Conservation (phyloP, 805 yeast species). For the Blastobotrys attinorum region DNA sequence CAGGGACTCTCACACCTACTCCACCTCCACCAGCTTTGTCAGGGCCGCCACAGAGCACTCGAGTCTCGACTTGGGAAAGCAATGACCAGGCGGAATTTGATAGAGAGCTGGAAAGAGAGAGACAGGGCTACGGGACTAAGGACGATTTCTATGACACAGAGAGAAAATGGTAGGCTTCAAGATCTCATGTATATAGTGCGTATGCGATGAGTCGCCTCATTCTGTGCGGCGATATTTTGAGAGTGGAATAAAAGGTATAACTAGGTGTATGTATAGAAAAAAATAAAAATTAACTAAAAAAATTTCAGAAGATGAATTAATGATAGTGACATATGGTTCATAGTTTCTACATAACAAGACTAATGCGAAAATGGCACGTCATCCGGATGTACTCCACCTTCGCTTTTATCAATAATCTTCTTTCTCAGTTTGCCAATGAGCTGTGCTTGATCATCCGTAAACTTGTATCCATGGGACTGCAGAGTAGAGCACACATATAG, state of each 20-base stretch:
- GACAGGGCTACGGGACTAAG: slow-evolving; percentile 15
- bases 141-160: slow-evolving; percentile 22
- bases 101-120: slow-evolving; percentile 17
- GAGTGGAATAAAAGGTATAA: too few species aligned
- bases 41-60: not conserved
- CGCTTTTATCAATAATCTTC: slow-evolving; percentile 6
- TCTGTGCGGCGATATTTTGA: too few species aligned
- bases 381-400: not conserved
- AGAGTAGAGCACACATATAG: slow-evolving; percentile 19
- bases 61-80: not conserved
- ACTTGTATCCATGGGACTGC: slow-evolving; percentile 11
- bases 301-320: too few species aligned
- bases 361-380: slow-evolving; percentile 1
- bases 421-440: slow-evolving; percentile 3
- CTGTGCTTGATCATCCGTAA: slow-evolving; percentile 10
- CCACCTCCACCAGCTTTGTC: slow-evolving; percentile 6
- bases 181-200: too few species aligned
- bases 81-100: slow-evolving; percentile 17
- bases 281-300: too few species aligned
- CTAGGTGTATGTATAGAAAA: too few species aligned
- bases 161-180: slow-evolving; percentile 21
- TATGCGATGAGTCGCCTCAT: too few species aligned
- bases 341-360: too few species aligned
- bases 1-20: slow-evolving; percentile 2
- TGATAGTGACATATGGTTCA: too few species aligned